These are phyloP conservation scores for Suillus placidus DNA, from an alignment of 768 basidiomycete genomes.

Conservation along the genomic window DNA sequence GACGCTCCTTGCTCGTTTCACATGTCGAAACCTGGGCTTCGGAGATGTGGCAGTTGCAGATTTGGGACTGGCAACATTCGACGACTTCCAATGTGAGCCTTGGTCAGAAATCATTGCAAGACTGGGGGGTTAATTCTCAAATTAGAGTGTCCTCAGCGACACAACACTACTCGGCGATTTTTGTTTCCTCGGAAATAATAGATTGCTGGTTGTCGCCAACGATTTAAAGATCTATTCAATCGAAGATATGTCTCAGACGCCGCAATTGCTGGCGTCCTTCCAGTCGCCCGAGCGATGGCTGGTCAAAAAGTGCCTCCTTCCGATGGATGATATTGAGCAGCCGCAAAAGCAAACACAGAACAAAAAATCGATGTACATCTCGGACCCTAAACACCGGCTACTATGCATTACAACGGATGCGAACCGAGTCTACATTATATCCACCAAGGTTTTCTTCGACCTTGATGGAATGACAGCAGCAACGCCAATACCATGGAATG, in stretches of 20 bases:
- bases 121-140: neutral
- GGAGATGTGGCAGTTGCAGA: neutral
- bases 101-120: neutral
- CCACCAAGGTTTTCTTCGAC: constrained; percentile 1
- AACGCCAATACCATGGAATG: neutral
- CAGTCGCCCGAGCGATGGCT: neutral
- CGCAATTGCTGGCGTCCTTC: neutral
- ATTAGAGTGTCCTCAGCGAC: neutral
- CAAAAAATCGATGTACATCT: neutral
- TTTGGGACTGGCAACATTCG: neutral
- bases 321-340: neutral
- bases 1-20: neutral
- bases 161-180: neutral
- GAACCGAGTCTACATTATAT: neutral
- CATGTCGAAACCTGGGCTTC: neutral
- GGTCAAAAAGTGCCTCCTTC: neutral
- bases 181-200: neutral
- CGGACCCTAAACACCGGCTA: neutral
- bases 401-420: neutral
- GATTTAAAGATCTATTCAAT: neutral
- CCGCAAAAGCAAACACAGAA: neutral
- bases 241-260: neutral
- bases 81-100: neutral
- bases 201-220: neutral
- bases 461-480: neutral